phyloP scores from a whole-genome alignment of 257 asterid species.

The Solanum sitiens region DNA sequence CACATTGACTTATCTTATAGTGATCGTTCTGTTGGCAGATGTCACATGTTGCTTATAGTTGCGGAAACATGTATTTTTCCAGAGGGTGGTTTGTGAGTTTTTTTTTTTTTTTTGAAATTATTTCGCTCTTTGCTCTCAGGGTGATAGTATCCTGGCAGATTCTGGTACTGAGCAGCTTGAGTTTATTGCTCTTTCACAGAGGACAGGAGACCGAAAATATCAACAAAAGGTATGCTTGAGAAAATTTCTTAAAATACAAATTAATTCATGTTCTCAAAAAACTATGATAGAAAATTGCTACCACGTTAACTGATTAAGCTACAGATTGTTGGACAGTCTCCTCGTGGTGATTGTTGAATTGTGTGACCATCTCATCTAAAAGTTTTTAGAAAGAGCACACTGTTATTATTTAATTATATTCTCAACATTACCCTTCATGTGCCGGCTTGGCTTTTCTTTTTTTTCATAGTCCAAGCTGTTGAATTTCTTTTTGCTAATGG shows the following conservation, averaged over 20 bases:
- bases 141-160: constrained; percentile 96
- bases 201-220: constrained; percentile 87
- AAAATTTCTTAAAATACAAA: not conserved
- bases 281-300: not conserved
- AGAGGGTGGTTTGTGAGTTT: not conserved
- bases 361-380: not conserved
- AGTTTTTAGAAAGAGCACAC: not conserved
- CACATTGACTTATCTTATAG: not conserved
- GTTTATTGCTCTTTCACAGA: constrained; percentile 96
- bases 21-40: not conserved
- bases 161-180: constrained; percentile 97
- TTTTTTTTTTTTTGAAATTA: not conserved
- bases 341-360: not conserved
- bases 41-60: not conserved
- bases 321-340: not conserved
- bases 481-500: not conserved
- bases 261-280: not conserved
- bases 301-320: not conserved
- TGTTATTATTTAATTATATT: not conserved
- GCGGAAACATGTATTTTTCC: not conserved
- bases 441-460: not conserved
- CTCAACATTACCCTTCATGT: not conserved
- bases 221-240: constrained; percentile 57
- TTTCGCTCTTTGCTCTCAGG: constrained; percentile 38
- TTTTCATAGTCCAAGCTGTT: not conserved